Evolutionary conservation across 192 early-diverging fungal genomes (phyloP), one percentile per base, ranked within the genome.

Genomic region (Rhizoclosmatium sp.): DNA sequence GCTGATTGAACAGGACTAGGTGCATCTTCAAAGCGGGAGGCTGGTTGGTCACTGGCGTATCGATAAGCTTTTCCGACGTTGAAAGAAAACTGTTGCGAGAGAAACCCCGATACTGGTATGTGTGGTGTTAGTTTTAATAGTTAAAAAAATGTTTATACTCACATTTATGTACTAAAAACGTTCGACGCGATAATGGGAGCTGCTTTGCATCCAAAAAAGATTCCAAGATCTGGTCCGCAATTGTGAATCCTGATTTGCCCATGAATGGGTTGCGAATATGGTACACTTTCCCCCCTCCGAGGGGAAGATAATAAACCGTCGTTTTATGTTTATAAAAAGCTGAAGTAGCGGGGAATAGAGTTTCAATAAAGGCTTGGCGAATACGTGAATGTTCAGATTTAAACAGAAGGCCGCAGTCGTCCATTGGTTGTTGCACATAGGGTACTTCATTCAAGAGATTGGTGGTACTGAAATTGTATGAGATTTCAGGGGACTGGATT

Each of bases 31-130:
- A 67, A 9, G 66, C n/a, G 19, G 3, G 21, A 66, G n/a, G 64
- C 19, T 7, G 10, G 7, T 9, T 7, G 7, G 16, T 66, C 23
- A 56, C 56, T 7, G 9, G 60, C 64, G 48, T 76, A 76, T 67
- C 75, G 42, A 76, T 76, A 76, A 2, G 58, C 65, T n/a, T 12
- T 14, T 31, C 75, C 75, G 23, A 76, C 75, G 47, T 76, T 76
- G 64, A 66, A 76, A n/a, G 75, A 76, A 54, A 76, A 76, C 40
- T 76, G 75, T 41, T 76, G 75, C 44, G 75, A 76, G 19, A 76
- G 46, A 67, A 76, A 76, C 16, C 64, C 64, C 47, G 75, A 5
- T 9, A 76, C 75, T 76, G 42, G 4, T 54, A 12, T 7, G 51
- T 54, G 5, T 54, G 51, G 51, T 54, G 5, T 54, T 7, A 16